Percentiles rank a stretch among this genome's conserved stretches.
Evolutionary conservation across 148 eudicot species (phyloP).

Genomic region (Fallopia convolvulus): DNA sequence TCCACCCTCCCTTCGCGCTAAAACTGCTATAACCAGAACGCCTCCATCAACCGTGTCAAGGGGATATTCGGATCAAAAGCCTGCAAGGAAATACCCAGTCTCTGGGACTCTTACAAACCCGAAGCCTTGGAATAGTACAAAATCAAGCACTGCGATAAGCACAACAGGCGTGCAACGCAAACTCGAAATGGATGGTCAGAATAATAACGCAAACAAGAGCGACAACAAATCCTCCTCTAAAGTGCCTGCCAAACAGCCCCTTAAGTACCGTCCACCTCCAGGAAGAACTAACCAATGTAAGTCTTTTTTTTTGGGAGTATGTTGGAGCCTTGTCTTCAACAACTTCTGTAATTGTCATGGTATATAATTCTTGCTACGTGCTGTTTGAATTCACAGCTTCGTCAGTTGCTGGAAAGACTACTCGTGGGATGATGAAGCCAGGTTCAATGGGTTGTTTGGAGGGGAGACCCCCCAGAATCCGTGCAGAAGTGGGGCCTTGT

Average conservation of each 20-base stretch:
- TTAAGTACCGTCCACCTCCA: constrained; percentile 68
- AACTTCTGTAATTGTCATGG: too few species aligned
- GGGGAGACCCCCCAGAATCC: background rate
- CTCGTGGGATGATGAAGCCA: constrained; percentile 38
- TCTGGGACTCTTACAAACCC: constrained; percentile 34
- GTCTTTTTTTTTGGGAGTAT: constrained; percentile 6
- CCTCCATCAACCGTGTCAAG: constrained; percentile 45
- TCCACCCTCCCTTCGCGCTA: constrained; percentile 53
- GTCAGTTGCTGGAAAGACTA: constrained; percentile 31
- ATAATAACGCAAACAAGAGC: constrained; percentile 29
- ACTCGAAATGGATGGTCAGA: constrained; percentile 56
- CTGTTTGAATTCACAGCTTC: constrained; percentile 30
- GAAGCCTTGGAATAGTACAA: constrained; percentile 29
- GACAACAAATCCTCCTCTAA: constrained; percentile 32
- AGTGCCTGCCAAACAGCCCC: constrained; percentile 27
- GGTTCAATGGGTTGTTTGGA: constrained; percentile 20
- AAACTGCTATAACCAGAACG: constrained; percentile 34
- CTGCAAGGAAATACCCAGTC: constrained; percentile 28
- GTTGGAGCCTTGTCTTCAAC: too few species aligned
- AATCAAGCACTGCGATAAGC: constrained; percentile 31
- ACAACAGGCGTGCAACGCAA: constrained; percentile 54
- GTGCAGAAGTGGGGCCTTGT: background rate
- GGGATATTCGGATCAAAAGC: constrained; percentile 44
- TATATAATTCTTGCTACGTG: background rate
- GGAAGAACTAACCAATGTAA: constrained; percentile 46